phyloP scores from a whole-genome alignment of 768 basidiomycete genomes.

The Russula compacta region DNA sequence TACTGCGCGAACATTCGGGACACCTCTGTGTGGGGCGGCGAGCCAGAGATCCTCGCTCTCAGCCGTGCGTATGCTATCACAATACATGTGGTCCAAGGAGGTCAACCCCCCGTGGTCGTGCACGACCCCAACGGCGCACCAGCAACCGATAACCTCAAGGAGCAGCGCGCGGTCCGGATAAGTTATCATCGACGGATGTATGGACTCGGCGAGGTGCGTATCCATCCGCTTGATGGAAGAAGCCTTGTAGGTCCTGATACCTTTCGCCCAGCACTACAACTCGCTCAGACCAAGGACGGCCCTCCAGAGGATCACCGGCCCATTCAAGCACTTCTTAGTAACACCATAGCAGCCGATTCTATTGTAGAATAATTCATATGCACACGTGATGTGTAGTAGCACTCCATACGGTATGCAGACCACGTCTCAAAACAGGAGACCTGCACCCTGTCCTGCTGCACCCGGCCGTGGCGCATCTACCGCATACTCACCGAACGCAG shows the following conservation, averaged over 20 bases:
- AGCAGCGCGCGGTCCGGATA: constrained; percentile 45
- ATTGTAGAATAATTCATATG: neutral
- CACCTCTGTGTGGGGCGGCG: constrained; percentile 94
- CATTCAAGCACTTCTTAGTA: constrained; percentile 12
- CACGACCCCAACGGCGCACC: constrained; percentile 50
- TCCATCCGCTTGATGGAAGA: too few species aligned
- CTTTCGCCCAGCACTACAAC: constrained; percentile 66
- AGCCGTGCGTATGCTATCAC: constrained; percentile 72
- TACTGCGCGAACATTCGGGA: constrained; percentile 75
- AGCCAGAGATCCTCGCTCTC: constrained; percentile 91
- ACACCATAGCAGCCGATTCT: neutral
- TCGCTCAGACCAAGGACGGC: constrained; percentile 55
- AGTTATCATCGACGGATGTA: constrained; percentile 94
- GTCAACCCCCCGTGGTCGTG: constrained; percentile 71
- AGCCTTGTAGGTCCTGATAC: neutral
- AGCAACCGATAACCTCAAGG: constrained; percentile 28
- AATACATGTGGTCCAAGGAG: constrained; percentile 85
- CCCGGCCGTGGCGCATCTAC: constrained; percentile 67
- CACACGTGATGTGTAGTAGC: neutral
- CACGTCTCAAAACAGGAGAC: constrained; percentile 48
- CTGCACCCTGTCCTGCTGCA: constrained; percentile 40
- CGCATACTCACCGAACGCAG: constrained; percentile 64
- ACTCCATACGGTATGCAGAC: neutral
- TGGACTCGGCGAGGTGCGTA: constrained; percentile 85
- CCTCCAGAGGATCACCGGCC: constrained; percentile 12